Evolutionary conservation across 345 rosid species (phyloP).

Genomic region (Rubroshorea leprosula): DNA sequence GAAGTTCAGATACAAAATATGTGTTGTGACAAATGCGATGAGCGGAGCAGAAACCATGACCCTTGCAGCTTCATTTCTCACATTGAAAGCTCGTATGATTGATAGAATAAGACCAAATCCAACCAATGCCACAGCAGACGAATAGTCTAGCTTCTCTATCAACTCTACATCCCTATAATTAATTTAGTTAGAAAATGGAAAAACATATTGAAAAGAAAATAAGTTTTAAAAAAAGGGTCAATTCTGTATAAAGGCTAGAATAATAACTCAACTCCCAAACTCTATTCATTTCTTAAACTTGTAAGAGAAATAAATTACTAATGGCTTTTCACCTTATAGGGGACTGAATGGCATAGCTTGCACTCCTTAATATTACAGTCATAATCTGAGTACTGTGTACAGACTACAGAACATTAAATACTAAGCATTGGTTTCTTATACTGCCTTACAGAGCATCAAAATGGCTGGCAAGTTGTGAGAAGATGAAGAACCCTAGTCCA

Average conservation of each 20-base stretch:
- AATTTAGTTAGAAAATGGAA: slow-evolving; percentile 15
- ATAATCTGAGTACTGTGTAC: no score
- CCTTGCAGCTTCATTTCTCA: slow-evolving; percentile 72
- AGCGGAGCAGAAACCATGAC: slow-evolving; percentile 84
- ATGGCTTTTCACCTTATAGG: not conserved
- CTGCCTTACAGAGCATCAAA: not conserved
- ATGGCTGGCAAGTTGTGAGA: not conserved
- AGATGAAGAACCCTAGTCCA: not conserved
- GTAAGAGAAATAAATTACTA: no score
- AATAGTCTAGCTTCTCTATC: slow-evolving; percentile 75
- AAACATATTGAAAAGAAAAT: not conserved
- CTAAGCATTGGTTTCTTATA: not conserved
- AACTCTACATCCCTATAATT: slow-evolving; percentile 66
- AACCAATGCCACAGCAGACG: slow-evolving; percentile 68
- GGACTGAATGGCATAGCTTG: not conserved
- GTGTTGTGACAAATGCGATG: slow-evolving; percentile 72
- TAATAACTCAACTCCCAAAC: not conserved
- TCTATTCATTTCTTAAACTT: no score
- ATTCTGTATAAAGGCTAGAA: not conserved
- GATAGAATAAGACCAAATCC: slow-evolving; percentile 68
- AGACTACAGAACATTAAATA: no score
- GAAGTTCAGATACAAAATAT: slow-evolving; percentile 76
- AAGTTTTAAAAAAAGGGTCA: no score
- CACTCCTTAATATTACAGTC: no score
- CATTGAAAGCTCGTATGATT: slow-evolving; percentile 54